Conservation (phyloP, 768 basidiomycete genomes). For the Rubroboletus satanas region DNA sequence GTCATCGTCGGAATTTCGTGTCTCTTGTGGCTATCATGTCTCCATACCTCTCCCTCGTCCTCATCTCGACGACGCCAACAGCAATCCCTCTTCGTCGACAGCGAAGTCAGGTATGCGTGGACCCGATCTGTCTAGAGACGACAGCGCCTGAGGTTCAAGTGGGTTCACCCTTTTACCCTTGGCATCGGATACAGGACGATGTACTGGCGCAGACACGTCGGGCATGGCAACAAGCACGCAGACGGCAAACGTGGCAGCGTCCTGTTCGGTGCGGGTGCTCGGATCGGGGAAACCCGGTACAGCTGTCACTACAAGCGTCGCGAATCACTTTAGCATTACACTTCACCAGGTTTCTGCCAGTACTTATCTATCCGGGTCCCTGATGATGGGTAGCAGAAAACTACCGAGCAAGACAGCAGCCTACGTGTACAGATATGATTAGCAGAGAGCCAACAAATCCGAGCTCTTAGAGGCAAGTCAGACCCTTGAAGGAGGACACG, state of each 20-base stretch:
- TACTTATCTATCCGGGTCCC: no score
- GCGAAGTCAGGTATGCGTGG: background rate
- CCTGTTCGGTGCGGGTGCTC: background rate
- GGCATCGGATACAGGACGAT: background rate
- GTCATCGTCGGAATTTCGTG: background rate
- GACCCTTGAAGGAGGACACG: background rate
- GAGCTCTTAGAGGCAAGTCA: background rate
- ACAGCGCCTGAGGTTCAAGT: slow-evolving; percentile 1
- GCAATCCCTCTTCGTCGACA: background rate
- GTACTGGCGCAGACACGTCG: slow-evolving; percentile 3
- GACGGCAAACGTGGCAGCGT: slow-evolving; percentile 4
- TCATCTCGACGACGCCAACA: slow-evolving; percentile 12
- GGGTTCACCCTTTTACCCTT: slow-evolving; percentile 19
- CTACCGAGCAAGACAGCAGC: no score
- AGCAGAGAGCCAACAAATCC: no score
- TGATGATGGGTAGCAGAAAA: no score
- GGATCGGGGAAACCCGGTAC: background rate
- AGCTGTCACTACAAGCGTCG: no score
- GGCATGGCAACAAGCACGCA: slow-evolving; percentile 26
- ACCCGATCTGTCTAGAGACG: background rate
- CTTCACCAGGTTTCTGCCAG: no score
- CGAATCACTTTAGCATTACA: no score
- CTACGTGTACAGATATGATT: no score
- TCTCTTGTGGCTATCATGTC: background rate
- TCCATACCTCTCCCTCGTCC: slow-evolving; percentile 1